Conservation (phyloP, 2,329 filamentous ascomycete genomes). For the Scedosporium aurantiacum region DNA sequence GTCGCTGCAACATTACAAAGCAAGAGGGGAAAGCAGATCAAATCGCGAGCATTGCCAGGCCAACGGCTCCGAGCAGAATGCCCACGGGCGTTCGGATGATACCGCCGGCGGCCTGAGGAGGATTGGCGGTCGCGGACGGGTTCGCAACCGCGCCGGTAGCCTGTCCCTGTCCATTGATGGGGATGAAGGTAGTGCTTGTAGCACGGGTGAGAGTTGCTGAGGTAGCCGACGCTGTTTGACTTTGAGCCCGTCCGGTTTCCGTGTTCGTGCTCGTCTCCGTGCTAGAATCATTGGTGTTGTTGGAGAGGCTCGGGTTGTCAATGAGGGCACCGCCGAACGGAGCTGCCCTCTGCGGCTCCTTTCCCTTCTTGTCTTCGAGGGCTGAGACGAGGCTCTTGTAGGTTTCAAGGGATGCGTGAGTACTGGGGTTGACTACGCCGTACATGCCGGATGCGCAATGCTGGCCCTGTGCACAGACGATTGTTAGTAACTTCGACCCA, state of each 20-base stretch:
- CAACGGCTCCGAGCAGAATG: conserved; percentile 12
- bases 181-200: background rate
- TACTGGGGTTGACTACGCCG: conserved; percentile 25
- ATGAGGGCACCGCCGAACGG: conserved; percentile 20
- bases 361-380: background rate
- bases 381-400: conserved; percentile 15
- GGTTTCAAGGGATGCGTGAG: conserved; percentile 18
- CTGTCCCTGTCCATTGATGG: conserved; percentile 2
- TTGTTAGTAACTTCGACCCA: background rate
- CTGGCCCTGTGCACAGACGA: conserved; percentile 13
- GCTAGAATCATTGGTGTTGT: background rate
- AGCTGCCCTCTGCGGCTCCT: conserved; percentile 16
- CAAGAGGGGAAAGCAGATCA: background rate
- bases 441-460: conserved; percentile 27
- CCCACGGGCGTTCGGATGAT: conserved; percentile 11
- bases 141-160: background rate
- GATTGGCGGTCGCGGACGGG: conserved; percentile 9
- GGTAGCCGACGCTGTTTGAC: background rate
- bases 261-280: conserved; percentile 1
- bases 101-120: conserved; percentile 7
- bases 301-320: conserved; percentile 12
- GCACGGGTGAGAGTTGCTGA: background rate
- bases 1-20: background rate
- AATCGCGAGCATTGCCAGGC: conserved; percentile 12
- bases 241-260: background rate